phyloP scores from a whole-genome alignment of 345 rosid genomes.

The Psidium guajava region DNA sequence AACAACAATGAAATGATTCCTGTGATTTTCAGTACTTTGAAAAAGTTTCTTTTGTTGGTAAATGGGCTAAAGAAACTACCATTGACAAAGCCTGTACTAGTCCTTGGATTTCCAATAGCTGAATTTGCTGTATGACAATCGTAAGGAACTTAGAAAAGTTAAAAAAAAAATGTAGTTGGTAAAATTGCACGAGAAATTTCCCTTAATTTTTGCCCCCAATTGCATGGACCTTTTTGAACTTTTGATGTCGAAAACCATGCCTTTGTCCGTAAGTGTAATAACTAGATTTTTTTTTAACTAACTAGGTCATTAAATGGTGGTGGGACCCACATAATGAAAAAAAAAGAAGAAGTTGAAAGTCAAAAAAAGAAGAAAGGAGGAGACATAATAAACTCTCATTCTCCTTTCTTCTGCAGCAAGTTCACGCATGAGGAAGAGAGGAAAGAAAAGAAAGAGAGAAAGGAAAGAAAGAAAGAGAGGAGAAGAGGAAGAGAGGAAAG shows the following conservation, averaged over 20 bases:
- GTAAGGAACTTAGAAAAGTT: too few species aligned
- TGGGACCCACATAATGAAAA: too few species aligned
- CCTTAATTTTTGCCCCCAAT: neutral
- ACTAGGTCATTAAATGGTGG: too few species aligned
- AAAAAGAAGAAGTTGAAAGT: too few species aligned
- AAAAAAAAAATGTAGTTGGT: neutral
- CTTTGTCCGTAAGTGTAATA: neutral
- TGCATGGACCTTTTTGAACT: neutral
- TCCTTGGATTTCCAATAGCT: neutral
- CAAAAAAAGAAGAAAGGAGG: too few species aligned
- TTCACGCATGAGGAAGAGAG: too few species aligned
- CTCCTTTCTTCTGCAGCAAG: too few species aligned
- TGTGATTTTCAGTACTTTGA: neutral
- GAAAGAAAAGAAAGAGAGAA: too few species aligned
- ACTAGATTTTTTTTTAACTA: too few species aligned
- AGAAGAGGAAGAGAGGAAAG: too few species aligned
- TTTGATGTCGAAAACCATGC: neutral
- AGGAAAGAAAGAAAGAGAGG: too few species aligned
- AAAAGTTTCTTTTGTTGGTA: neutral
- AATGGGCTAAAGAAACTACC: neutral
- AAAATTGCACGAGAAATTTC: neutral
- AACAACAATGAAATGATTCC: neutral
- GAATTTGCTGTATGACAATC: neutral
- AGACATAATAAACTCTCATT: too few species aligned
- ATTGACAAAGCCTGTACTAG: neutral